Conservation (phyloP, 202 grass and related monocot genomes). For the Hordeum pubiflorum region DNA sequence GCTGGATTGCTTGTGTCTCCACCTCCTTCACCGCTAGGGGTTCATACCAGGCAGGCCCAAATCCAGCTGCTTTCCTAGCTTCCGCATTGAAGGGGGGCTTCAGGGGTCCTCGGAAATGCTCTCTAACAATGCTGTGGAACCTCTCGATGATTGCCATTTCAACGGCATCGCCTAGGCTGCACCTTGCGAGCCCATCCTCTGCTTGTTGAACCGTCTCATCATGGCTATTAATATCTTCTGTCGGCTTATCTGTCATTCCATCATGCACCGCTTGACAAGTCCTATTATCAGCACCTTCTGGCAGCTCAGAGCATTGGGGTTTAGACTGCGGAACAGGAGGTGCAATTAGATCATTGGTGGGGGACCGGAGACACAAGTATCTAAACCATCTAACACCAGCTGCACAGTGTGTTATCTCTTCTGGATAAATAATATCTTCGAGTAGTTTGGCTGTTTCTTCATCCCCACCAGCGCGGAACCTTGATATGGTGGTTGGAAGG, state of each 20-base stretch:
- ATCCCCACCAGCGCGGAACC: constrained; percentile 67
- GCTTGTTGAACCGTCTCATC: constrained; percentile 3
- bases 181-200: constrained; percentile 3
- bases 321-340: background rate
- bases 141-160: constrained; percentile 37
- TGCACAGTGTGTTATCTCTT: constrained; percentile 80
- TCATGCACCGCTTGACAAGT: background rate
- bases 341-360: background rate
- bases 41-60: constrained; percentile 78
- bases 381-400: constrained; percentile 89
- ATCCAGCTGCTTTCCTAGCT: constrained; percentile 67
- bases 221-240: background rate
- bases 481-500: constrained; percentile 76
- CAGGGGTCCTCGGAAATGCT: constrained; percentile 68
- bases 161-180: background rate
- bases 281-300: background rate
- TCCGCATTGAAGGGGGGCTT: constrained; percentile 72
- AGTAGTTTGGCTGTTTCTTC: constrained; percentile 68
- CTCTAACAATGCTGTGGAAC: constrained; percentile 63
- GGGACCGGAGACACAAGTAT: constrained; percentile 43
- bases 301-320: background rate
- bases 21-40: constrained; percentile 51
- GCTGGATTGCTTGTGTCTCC: constrained; percentile 1
- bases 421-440: constrained; percentile 70
- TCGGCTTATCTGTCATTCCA: background rate